These are phyloP conservation scores for Phytophthora syringae DNA, from an alignment of 352 stramenopile genomes.

Conservation along the genomic window DNA sequence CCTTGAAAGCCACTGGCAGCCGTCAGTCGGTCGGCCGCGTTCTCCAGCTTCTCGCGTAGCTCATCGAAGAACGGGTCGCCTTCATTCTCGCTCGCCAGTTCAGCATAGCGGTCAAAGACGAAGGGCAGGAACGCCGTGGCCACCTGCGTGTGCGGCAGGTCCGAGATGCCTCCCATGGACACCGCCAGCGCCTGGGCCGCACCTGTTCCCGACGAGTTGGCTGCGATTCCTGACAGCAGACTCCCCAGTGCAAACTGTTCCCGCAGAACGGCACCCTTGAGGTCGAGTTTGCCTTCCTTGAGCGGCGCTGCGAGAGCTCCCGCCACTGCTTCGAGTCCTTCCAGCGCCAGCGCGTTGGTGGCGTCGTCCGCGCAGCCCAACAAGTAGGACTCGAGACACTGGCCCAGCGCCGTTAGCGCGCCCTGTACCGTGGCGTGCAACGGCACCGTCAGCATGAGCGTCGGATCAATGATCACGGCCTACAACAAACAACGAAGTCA, in stretches of 20 bases:
- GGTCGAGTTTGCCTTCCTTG: conserved; percentile 65
- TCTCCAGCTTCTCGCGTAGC: conserved; percentile 57
- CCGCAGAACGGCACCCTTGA: conserved; percentile 60
- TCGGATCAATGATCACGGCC: conserved; percentile 74
- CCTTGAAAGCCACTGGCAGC: conserved; percentile 63
- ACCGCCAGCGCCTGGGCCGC: conserved; percentile 62
- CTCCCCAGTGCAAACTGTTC: conserved; percentile 64
- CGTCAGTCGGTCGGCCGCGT: conserved; percentile 54
- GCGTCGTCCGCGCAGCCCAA: conserved; percentile 51
- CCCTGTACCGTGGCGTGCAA: conserved; percentile 61
- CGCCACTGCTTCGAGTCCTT: conserved; percentile 66
- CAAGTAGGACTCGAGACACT: conserved; percentile 82
- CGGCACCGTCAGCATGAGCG: conserved; percentile 68
- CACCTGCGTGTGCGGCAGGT: conserved; percentile 68
- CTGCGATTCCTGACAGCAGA: conserved; percentile 59
- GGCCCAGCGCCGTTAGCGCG: conserved; percentile 64
- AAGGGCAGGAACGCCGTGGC: conserved; percentile 67
- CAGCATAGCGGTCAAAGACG: conserved; percentile 67
- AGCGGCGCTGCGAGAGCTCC: conserved; percentile 59
- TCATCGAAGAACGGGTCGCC: conserved; percentile 75
- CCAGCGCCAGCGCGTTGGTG: conserved; percentile 53
- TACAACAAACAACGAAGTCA: conserved; percentile 24
- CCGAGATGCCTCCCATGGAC: conserved; percentile 71
- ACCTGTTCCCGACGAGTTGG: conserved; percentile 62
- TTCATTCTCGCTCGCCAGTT: conserved; percentile 61